Base-by-base conservation (phyloP, 345 rosid species). In the Eucalyptus polyanthemos region DNA sequence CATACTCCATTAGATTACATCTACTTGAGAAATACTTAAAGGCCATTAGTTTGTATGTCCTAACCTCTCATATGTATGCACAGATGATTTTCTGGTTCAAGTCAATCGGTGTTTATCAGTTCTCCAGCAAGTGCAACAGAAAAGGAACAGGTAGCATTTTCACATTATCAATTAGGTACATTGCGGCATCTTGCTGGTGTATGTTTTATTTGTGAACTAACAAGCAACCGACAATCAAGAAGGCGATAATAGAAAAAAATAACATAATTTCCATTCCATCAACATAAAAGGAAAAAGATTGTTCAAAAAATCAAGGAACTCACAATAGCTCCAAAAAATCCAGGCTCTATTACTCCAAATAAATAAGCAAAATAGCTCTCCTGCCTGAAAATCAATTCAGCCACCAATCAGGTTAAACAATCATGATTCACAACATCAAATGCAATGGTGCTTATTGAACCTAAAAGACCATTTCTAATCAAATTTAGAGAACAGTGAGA, bases 341-440 rank as follows among this genome's bases (percentile, higher is more conserved):
- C 97, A 29, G 99, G 97, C 93, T 97, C 98, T 87, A n/a, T 91
- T 44, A 95, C 99, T 88, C 99, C 99, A 92, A 97, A 96, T 87
- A 96, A 92, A 92, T 97, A 96, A 44, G 99, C 97, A 90, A 97
- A 96, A 92, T 96, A 97, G 92, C 99, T 96, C 92, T 94, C 96
- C 92, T 96, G 97, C 93, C 98, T 97, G 88, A 62, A 89, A 72
- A 31, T 54, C 87, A 90, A 90, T 50, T 50, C 45, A 80, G 83
- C 83, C 83, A 76, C 45, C 87, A 86, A 31, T 45, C 37, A 50
- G 87, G 42, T 86, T 2, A n/a, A 86, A 86, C 27, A 86, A 86
- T 54, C 60, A 24, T 11, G 44, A 50, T 86, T 51, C 47, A 50
- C 8, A 25, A 49, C 62, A 50, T 76, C 83, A 37, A 76, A 37